These are phyloP conservation scores for Elongisporangium senticosum DNA, from an alignment of 352 stramenopile genomes.

Conservation along the genomic window DNA sequence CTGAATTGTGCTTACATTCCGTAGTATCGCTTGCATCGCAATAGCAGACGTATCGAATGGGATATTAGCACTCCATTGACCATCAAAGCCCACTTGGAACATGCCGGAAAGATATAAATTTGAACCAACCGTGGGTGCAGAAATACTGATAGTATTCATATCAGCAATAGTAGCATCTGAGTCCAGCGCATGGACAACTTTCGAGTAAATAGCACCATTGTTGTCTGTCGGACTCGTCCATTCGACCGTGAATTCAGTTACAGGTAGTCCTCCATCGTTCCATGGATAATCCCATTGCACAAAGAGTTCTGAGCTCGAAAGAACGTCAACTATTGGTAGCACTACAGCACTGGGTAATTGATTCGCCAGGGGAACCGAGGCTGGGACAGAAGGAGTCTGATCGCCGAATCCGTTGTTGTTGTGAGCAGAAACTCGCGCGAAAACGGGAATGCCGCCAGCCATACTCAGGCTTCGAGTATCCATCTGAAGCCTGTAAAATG, in stretches of 20 bases:
- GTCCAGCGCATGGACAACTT: conserved; percentile 44
- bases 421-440: conserved; percentile 45
- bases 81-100: conserved; percentile 89
- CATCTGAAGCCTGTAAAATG: conserved; percentile 40
- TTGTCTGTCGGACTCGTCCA: conserved; percentile 41
- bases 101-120: conserved; percentile 54
- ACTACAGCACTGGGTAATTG: conserved; percentile 40
- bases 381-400: too few relatives aligned
- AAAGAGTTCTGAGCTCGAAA: conserved; percentile 58
- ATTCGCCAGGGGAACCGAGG: conserved; percentile 21
- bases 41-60: conserved; percentile 79
- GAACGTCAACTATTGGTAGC: conserved; percentile 28
- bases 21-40: conserved; percentile 60
- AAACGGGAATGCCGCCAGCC: conserved; percentile 51
- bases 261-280: conserved; percentile 55
- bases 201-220: conserved; percentile 37
- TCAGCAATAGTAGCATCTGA: conserved; percentile 35
- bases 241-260: conserved; percentile 80
- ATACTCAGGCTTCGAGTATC: conserved; percentile 1
- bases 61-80: conserved; percentile 83
- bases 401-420: conserved; percentile 50
- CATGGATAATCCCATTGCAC: conserved; percentile 73
- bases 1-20: conserved; percentile 54
- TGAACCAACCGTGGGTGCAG: conserved; percentile 38
- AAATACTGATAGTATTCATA: conserved; percentile 66